Base-by-base conservation (phyloP, 2,329 filamentous ascomycete genomes). In the Chrysosporium queenslandicum region DNA sequence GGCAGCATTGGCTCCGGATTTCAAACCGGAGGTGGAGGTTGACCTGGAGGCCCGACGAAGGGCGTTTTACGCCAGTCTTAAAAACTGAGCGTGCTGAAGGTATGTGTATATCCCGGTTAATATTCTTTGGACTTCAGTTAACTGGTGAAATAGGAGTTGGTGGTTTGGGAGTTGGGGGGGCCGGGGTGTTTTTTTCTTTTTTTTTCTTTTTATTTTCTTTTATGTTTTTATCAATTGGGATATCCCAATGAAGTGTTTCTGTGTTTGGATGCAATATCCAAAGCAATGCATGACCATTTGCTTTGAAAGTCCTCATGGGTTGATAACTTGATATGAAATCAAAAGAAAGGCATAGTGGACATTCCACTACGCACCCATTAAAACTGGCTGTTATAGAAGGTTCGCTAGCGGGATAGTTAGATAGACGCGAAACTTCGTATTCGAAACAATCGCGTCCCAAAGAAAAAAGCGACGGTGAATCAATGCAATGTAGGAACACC, bases 1-100 rank as follows among this genome's bases (percentile, higher is more conserved):
- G 23, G 54, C 53, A 30, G 59, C 58, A 40, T 46, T 61, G 25
- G 52, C 52, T n/a, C 53, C 55, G n/a, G 55, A 55, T 18, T 59
- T 57, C 50, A 53, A 53, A 12, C 52, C 53, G 25, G 50, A 51
- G 20, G 20, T 59, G 39, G 16, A 58, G 57, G 45, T 58, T n/a
- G 53, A 58, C 37, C 27, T 56, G 48, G 52, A 51, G 3, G 49
- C 29, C 14, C 39, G 37, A 12, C 56, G 55, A 34, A 50, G 45
- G 23, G 34, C 52, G n/a, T 58, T 53, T 49, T 55, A 57, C 23
- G 52, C 46, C 18, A 41, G 36, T 29, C 43, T 51, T 42, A 30
- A 40, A 25, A 49, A 48, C 25, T 34, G 20, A 4, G 23, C 41
- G 14, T 18, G 45, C 25, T 34, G 20, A 4, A 18, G 45, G 45